Conservation (phyloP, 495 filamentous ascomycete genomes). For the Podospora didyma region DNA sequence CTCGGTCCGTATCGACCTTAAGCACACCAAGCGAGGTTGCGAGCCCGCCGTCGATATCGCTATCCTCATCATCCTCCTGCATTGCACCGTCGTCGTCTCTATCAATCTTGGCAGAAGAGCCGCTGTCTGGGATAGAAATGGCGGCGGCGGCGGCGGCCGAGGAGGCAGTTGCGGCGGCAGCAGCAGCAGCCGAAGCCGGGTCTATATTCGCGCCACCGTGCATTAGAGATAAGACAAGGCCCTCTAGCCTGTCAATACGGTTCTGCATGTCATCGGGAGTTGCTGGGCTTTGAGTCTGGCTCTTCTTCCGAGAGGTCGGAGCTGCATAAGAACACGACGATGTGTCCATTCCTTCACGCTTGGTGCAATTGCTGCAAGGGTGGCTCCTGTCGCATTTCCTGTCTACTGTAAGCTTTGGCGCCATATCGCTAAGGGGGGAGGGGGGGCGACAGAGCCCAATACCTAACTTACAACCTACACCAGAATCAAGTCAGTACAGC, state of each 20-base stretch:
- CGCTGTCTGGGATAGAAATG: constrained; percentile 59
- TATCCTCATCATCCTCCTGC: constrained; percentile 58
- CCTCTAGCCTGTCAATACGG: constrained; percentile 94
- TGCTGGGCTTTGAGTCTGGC: constrained; percentile 57
- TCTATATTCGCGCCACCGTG: constrained; percentile 67
- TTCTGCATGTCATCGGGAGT: constrained; percentile 97
- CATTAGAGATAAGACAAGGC: constrained; percentile 93
- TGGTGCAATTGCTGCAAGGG: constrained; percentile 94
- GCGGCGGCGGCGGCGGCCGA: constrained; percentile 61
- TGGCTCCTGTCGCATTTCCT: constrained; percentile 87
- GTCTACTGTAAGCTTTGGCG: neutral
- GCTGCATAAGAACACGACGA: constrained; percentile 87
- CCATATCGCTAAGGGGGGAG: neutral
- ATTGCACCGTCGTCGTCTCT: constrained; percentile 49
- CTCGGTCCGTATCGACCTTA: constrained; percentile 76
- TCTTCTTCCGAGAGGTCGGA: constrained; percentile 71
- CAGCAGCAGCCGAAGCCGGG: constrained; percentile 23
- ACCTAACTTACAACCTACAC: constrained; percentile 32
- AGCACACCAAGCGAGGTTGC: constrained; percentile 82
- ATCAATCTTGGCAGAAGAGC: constrained; percentile 53
- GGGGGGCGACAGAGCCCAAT: neutral
- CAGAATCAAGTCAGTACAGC: constrained; percentile 17
- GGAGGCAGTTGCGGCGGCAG: constrained; percentile 53
- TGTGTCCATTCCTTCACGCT: constrained; percentile 68
- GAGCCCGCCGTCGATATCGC: constrained; percentile 78